These are phyloP conservation scores for Pisolithus microcarpus DNA, from an alignment of 768 basidiomycete species.

Conservation along the genomic window DNA sequence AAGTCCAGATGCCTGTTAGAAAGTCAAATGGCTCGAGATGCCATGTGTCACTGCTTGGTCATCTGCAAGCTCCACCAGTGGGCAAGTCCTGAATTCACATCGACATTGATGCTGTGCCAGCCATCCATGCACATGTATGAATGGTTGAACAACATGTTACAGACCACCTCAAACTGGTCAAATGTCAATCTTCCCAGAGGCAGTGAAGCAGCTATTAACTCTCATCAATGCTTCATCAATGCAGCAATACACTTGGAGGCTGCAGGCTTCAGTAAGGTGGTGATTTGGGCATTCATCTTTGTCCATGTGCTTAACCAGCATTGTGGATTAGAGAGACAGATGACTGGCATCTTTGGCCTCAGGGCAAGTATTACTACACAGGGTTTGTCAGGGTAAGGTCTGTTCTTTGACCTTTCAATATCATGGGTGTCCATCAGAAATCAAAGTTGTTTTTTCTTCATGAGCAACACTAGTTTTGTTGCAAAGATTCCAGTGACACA, in stretches of 20 bases:
- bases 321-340: slow-evolving; percentile 42
- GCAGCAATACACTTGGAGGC: slow-evolving; percentile 60
- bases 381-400: slow-evolving; percentile 32
- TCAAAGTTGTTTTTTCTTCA: slow-evolving; percentile 66
- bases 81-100: too few relatives aligned
- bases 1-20: too few relatives aligned
- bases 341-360: slow-evolving; percentile 45
- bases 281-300: neutral
- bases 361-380: slow-evolving; percentile 63
- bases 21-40: too few relatives aligned
- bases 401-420: slow-evolving; percentile 3
- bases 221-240: slow-evolving; percentile 86
- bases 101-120: too few relatives aligned
- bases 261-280: slow-evolving; percentile 68
- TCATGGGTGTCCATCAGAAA: slow-evolving; percentile 42
- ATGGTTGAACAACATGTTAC: too few relatives aligned
- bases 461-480: too few relatives aligned
- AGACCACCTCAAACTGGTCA: too few relatives aligned
- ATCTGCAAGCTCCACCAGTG: too few relatives aligned
- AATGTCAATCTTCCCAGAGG: slow-evolving; percentile 61
- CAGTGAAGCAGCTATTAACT: slow-evolving; percentile 64
- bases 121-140: too few relatives aligned
- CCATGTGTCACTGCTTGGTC: too few relatives aligned
- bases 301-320: neutral
- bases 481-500: too few relatives aligned